Conservation (phyloP, 257 asterid genomes). For the Mitragyna speciosa region DNA sequence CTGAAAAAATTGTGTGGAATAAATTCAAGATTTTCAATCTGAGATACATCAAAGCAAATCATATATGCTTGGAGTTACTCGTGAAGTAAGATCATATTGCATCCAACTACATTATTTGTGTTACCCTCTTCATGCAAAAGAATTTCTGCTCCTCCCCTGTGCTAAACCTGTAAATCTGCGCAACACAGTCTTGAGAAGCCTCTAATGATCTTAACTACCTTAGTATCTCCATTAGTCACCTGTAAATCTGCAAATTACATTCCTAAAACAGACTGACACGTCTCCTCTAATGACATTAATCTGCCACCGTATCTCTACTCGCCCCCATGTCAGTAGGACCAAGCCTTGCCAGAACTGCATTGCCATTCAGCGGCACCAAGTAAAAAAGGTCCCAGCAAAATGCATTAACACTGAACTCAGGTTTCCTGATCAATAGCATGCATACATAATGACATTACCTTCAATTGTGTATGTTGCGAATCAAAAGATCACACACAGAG, state of each 20-base stretch:
- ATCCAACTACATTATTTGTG: too few species aligned
- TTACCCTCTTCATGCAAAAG: neutral
- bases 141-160: neutral
- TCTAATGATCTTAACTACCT: too few species aligned
- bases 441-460: neutral
- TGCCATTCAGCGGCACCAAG: neutral
- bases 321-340: too few species aligned
- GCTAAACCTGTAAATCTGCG: neutral
- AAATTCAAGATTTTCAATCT: neutral
- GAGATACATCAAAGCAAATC: too few species aligned
- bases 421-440: neutral
- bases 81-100: neutral
- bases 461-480: neutral
- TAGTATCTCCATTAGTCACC: too few species aligned
- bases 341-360: neutral
- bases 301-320: too few species aligned
- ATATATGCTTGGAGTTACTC: neutral
- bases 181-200: neutral
- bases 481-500: too few species aligned
- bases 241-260: neutral
- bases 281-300: too few species aligned
- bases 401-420: neutral
- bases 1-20: constrained; percentile 10
- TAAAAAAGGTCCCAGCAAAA: neutral
- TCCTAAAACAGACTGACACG: neutral